Evolutionary conservation across 805 yeast species (phyloP).

Genomic region (Pichia insulana): DNA sequence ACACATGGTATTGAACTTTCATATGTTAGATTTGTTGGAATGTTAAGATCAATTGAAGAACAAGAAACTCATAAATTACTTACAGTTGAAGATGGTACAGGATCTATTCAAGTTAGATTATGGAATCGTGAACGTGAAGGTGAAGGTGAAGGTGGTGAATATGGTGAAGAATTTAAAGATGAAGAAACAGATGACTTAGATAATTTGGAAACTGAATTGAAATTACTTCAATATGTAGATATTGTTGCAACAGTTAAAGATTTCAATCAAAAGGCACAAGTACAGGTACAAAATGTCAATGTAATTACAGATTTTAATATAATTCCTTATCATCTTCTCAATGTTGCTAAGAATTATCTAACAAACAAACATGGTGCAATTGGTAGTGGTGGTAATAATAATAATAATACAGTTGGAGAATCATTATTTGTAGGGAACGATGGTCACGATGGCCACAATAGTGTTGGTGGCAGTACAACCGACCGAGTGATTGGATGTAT

Average conservation of each 20-base stretch:
- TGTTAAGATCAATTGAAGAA: slow-evolving; percentile 51
- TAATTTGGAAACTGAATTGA: slow-evolving; percentile 38
- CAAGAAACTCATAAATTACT: slow-evolving; percentile 48
- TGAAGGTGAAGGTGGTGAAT: slow-evolving; percentile 20
- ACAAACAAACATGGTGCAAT: slow-evolving; percentile 41
- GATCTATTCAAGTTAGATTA: slow-evolving; percentile 51
- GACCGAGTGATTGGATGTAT: slow-evolving; percentile 38
- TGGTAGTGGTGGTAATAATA: too few species aligned
- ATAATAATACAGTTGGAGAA: slow-evolving; percentile 19
- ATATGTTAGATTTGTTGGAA: slow-evolving; percentile 60
- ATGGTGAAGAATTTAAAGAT: slow-evolving; percentile 32
- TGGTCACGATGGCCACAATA: slow-evolving; percentile 21
- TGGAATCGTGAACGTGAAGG: slow-evolving; percentile 42
- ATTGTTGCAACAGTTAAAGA: slow-evolving; percentile 50
- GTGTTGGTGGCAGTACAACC: slow-evolving; percentile 16
- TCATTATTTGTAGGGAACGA: slow-evolving; percentile 32
- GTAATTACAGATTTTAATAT: slow-evolving; percentile 57
- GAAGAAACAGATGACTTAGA: slow-evolving; percentile 26
- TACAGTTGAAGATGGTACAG: slow-evolving; percentile 75
- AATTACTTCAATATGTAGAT: slow-evolving; percentile 49
- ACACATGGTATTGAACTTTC: slow-evolving; percentile 52
- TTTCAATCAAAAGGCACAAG: slow-evolving; percentile 53
- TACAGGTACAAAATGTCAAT: slow-evolving; percentile 55
- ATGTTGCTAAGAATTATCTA: slow-evolving; percentile 52
- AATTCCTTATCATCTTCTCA: slow-evolving; percentile 57